Evolutionary conservation across 2,329 filamentous ascomycete genomes (phyloP).

Genomic region (Alternaria panax): DNA sequence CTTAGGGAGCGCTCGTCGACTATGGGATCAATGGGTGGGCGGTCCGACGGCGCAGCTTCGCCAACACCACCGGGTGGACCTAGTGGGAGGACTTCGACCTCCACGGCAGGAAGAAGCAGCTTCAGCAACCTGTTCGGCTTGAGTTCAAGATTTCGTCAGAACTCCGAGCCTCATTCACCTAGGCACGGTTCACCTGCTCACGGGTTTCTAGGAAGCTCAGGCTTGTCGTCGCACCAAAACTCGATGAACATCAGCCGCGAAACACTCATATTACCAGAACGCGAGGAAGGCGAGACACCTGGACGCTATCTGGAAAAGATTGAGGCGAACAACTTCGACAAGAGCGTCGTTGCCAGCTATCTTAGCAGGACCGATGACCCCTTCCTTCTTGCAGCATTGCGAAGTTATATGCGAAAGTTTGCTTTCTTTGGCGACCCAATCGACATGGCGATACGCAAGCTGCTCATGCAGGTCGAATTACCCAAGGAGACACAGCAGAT

Average conservation of each 20-base stretch:
- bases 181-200: conserved; percentile 65
- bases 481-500: conserved; percentile 99
- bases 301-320: conserved; percentile 86
- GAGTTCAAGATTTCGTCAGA: conserved; percentile 77
- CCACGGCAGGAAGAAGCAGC: conserved; percentile 85
- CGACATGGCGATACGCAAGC: conserved; percentile 95
- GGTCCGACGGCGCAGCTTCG: conserved; percentile 74
- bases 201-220: conserved; percentile 72
- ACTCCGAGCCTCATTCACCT: conserved; percentile 72
- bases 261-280: conserved; percentile 73
- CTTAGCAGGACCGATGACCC: conserved; percentile 85
- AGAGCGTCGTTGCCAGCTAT: conserved; percentile 82
- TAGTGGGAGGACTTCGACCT: conserved; percentile 76
- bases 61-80: conserved; percentile 57
- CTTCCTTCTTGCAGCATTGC: conserved; percentile 82
- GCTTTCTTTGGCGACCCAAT: conserved; percentile 96
- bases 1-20: conserved; percentile 85
- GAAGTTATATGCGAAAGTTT: conserved; percentile 95
- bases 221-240: conserved; percentile 79
- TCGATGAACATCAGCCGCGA: conserved; percentile 81
- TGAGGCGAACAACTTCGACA: conserved; percentile 77
- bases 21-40: conserved; percentile 79
- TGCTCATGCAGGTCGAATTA: conserved; percentile 94
- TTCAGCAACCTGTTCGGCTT: conserved; percentile 88
- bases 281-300: conserved; percentile 86